Evolutionary conservation across 78 protist genomes (phyloP), one percentile per base, ranked within the genome.

Genomic region (Isochrysis galbana): DNA sequence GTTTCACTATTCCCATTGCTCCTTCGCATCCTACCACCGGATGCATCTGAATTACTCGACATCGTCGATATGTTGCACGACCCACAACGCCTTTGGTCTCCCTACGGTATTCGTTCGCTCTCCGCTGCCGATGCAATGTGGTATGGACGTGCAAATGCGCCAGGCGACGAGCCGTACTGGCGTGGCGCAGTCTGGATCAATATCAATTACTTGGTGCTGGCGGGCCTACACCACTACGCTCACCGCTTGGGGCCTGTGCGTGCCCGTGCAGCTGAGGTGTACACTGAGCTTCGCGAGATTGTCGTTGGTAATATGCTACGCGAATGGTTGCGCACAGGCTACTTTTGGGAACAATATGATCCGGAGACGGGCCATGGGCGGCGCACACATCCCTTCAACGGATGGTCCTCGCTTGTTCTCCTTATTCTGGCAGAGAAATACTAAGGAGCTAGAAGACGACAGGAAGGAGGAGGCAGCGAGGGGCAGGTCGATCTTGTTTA

Each of bases 141-240:
- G 86, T 93, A 97, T 41, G 94, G 93, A 11, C 46, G 91, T 29
- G 97, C 94, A 55, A 94, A 96, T 89, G 78, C 80, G 47, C 91
- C 78, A 10, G 91, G 88, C 55, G 88, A 80, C 54, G 55, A 5
- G 88, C 88, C 90, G 21, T 96, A 98, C 94, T 98, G 99, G 99
- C 80, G 98, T 10, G 99, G 99, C 1, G 93, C 98, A 0, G 90
- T 98, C 51, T 98, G 99, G 99, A 67, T 98, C 77, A 98, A 98
- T 94, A 41, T 97, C 90, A 98, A 98, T 94, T 98, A 97, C 94
- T 48, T 98, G 23, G 90, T 91, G n/a, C 92, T 96, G 93, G 84
- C 46, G 7, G 95, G 89, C n/a, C 87, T 93, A 22, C 84, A 26
- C 45, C 70, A n/a, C 55, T 90, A 41, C 51, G 92, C 39, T 36